Conservation (phyloP, 768 basidiomycete genomes). For the Boletus sp. region DNA sequence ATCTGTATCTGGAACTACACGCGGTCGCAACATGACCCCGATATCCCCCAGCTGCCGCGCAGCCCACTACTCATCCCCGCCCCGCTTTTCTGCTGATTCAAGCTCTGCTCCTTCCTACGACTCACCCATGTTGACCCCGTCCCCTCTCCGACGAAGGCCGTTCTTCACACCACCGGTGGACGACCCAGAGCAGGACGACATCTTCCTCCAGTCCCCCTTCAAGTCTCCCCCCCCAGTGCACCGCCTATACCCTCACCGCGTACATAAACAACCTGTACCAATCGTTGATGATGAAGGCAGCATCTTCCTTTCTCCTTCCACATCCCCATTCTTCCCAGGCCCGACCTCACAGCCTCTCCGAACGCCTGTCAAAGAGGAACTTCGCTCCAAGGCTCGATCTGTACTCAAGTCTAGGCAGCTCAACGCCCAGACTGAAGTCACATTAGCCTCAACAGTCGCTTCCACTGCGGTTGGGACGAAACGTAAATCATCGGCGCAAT, state of each 20-base stretch:
- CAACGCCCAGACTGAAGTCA: slow-evolving; percentile 18
- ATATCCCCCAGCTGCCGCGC: slow-evolving; percentile 33
- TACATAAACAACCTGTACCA: slow-evolving; percentile 28
- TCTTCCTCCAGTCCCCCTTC: slow-evolving; percentile 54
- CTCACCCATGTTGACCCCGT: slow-evolving; percentile 63
- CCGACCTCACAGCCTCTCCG: slow-evolving; percentile 50
- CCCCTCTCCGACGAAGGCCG: slow-evolving; percentile 50
- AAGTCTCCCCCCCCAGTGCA: slow-evolving; percentile 44
- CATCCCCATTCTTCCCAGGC: slow-evolving; percentile 42
- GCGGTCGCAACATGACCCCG: slow-evolving; percentile 31
- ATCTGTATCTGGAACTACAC: slow-evolving; percentile 31
- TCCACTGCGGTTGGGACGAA: slow-evolving; percentile 53
- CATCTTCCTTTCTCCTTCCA: slow-evolving; percentile 53
- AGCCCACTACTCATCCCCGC: slow-evolving; percentile 34
- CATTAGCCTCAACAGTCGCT: slow-evolving; percentile 15
- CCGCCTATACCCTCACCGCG: slow-evolving; percentile 41
- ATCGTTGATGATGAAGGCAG: slow-evolving; percentile 55
- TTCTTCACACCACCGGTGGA: slow-evolving; percentile 35
- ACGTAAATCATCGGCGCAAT: slow-evolving; percentile 52
- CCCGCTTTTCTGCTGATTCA: slow-evolving; percentile 22
- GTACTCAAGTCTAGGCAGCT: slow-evolving; percentile 37
- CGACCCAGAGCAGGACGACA: slow-evolving; percentile 42
- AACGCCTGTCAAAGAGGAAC: slow-evolving; percentile 57
- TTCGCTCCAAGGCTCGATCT: slow-evolving; percentile 38
- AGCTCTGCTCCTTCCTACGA: slow-evolving; percentile 38